phyloP scores from a whole-genome alignment of 257 asterid species.

The Solanum chaucha region DNA sequence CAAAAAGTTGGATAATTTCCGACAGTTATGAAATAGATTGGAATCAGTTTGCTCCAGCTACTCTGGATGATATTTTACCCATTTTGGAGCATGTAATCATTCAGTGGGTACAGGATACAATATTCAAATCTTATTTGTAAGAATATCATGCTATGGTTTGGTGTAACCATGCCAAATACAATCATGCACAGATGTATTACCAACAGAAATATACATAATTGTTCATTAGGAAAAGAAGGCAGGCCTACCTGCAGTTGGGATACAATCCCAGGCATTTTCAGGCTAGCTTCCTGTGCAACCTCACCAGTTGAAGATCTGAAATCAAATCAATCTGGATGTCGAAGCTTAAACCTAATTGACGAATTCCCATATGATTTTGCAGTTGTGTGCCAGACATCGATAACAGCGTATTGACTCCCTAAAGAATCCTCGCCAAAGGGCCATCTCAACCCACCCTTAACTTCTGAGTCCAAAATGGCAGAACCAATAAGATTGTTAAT shows the following conservation, averaged over 20 bases:
- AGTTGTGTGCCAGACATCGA: constrained; percentile 30
- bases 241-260: constrained; percentile 27
- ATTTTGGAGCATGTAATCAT: neutral
- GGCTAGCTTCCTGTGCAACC: constrained; percentile 24
- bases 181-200: neutral
- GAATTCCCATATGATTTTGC: constrained; percentile 19
- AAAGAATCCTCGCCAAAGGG: too few relatives aligned
- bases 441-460: too few relatives aligned
- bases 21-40: neutral
- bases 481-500: too few relatives aligned
- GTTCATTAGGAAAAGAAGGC: neutral
- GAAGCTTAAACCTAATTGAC: constrained; percentile 29
- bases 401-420: constrained; percentile 26
- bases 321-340: constrained; percentile 41
- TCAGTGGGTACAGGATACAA: neutral
- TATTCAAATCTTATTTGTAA: neutral
- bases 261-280: constrained; percentile 24
- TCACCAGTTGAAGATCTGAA: constrained; percentile 36
- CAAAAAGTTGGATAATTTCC: neutral
- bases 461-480: too few relatives aligned
- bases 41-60: neutral
- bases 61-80: neutral
- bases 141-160: neutral
- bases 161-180: neutral
- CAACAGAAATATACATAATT: neutral